Percentiles rank a stretch among this genome's conserved stretches.
Conservation (phyloP, 768 basidiomycete genomes). For the Naganishia onofrii region DNA sequence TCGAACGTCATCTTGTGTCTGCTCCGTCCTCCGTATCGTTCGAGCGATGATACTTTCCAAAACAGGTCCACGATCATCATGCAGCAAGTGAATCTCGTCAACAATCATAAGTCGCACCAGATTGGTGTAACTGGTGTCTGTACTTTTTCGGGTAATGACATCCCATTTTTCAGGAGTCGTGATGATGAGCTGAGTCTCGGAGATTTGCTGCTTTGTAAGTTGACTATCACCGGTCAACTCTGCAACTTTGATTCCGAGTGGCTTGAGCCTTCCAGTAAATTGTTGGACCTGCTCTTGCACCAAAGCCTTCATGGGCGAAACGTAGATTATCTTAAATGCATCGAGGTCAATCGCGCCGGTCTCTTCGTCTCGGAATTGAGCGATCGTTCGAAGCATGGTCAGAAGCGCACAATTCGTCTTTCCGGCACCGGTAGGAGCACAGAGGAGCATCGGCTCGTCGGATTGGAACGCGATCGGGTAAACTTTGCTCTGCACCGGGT, state of each 20-base stretch:
- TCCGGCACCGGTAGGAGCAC: constrained; percentile 96
- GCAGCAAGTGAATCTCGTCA: constrained; percentile 94
- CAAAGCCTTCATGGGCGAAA: constrained; percentile 98
- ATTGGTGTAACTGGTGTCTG: constrained; percentile 94
- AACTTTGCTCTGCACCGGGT: constrained; percentile 87
- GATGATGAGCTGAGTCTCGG: constrained; percentile 96
- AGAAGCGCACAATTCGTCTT: constrained; percentile 99
- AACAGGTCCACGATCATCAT: constrained; percentile 97
- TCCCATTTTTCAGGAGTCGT: constrained; percentile 99
- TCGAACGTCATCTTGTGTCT: constrained; percentile 86
- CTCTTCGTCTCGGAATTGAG: constrained; percentile 77
- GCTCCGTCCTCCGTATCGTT: constrained; percentile 89
- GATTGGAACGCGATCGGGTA: constrained; percentile 84
- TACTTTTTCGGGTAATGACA: constrained; percentile 96
- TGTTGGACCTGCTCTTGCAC: constrained; percentile 99
- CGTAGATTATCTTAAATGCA: constrained; percentile 92
- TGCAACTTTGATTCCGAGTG: constrained; percentile 77
- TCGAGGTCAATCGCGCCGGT: constrained; percentile 79
- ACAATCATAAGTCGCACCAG: constrained; percentile 94
- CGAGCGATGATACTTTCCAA: constrained; percentile 85
- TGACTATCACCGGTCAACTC: constrained; percentile 96
- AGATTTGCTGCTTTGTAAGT: constrained; percentile 95
- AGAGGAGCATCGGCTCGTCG: constrained; percentile 89
- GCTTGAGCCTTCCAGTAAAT: constrained; percentile 71
- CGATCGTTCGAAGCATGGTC: constrained; percentile 83